Evolutionary conservation across 176 grass and related monocot species (phyloP).

Genomic region (Oryza australiensis): DNA sequence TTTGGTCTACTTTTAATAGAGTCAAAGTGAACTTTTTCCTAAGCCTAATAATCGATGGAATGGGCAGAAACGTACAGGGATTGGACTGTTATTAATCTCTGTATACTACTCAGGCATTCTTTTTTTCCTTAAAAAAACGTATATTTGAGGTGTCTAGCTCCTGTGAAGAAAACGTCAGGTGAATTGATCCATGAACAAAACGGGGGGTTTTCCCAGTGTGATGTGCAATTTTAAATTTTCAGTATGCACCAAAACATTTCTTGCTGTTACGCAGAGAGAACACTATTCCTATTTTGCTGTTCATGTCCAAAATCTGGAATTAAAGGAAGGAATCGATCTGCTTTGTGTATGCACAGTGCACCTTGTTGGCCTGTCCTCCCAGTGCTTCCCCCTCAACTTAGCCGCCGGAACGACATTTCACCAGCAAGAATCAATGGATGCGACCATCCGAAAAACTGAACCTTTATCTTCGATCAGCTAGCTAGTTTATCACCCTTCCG

Average conservation of each 20-base stretch:
- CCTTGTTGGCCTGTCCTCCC: constrained; percentile 1
- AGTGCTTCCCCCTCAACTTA: constrained; percentile 2
- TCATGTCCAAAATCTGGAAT: background rate
- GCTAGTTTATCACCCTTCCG: background rate
- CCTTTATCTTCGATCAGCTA: constrained; percentile 10
- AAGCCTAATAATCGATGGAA: background rate
- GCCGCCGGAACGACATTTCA: background rate
- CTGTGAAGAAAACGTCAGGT: background rate
- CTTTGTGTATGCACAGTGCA: background rate
- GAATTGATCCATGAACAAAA: background rate
- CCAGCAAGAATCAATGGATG: background rate
- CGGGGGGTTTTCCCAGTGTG: background rate
- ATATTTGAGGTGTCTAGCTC: background rate
- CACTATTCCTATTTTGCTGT: background rate
- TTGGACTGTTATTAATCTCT: background rate
- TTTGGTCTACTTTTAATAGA: too few species aligned
- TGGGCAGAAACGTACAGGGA: background rate
- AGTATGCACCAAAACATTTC: background rate
- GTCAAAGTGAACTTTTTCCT: too few species aligned
- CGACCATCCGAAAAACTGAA: background rate
- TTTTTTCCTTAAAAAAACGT: too few species aligned
- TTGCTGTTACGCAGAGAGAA: background rate
- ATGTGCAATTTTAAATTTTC: background rate
- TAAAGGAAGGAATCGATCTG: background rate
- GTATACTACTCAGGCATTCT: too few species aligned